phyloP scores from a whole-genome alignment of 2,329 filamentous ascomycete species.

The Fusarium foetens region DNA sequence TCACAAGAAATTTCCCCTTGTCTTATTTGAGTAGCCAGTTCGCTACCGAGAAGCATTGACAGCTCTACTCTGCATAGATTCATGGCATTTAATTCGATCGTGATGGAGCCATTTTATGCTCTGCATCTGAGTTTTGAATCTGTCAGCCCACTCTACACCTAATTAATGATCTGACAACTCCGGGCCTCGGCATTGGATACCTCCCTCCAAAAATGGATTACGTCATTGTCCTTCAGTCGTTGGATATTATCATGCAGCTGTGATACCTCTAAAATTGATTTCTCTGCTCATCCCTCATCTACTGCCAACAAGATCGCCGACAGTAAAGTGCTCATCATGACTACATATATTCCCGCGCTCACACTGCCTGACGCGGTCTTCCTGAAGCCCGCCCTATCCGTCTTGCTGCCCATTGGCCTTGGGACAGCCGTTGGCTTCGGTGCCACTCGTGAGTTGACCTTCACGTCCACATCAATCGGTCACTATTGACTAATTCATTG shows the following conservation, averaged over 20 bases:
- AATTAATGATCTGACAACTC: constrained; percentile 4
- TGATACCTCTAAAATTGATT: neutral
- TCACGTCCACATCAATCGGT: neutral
- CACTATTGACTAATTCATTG: neutral
- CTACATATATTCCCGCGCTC: constrained; percentile 79
- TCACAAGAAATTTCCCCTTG: neutral
- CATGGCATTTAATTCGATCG: constrained; percentile 20
- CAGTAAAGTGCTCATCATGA: constrained; percentile 65
- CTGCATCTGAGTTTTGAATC: constrained; percentile 19
- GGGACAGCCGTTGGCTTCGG: constrained; percentile 79
- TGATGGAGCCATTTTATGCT: neutral
- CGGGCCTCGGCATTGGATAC: constrained; percentile 8
- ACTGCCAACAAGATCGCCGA: neutral
- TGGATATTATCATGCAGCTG: constrained; percentile 12
- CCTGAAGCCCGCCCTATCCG: constrained; percentile 74
- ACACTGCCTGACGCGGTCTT: constrained; percentile 79
- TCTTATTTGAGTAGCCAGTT: constrained; percentile 32
- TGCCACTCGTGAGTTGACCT: constrained; percentile 66
- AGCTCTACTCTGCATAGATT: neutral
- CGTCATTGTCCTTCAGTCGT: constrained; percentile 36
- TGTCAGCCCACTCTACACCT: constrained; percentile 31
- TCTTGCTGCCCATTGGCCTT: constrained; percentile 78
- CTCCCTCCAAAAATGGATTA: constrained; percentile 30
- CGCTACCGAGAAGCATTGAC: constrained; percentile 15
- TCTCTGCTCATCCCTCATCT: neutral